These are phyloP conservation scores for Lodderomyces pseudojiufengensis DNA, from an alignment of 1,139 yeast species.

Conservation along the genomic window DNA sequence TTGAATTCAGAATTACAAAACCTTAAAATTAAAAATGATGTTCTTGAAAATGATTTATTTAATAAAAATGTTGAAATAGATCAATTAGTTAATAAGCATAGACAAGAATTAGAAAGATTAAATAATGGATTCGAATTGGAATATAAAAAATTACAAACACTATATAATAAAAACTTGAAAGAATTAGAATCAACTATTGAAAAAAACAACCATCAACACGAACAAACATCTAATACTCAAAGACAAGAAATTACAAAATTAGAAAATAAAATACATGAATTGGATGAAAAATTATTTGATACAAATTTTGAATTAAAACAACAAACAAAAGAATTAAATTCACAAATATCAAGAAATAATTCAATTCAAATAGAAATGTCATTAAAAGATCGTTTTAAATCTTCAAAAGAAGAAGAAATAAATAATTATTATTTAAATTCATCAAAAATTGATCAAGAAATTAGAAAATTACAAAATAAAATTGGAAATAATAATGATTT, in stretches of 20 bases:
- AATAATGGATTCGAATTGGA: constrained; percentile 3
- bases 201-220: not conserved
- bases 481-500: constrained; percentile 1
- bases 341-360: constrained; percentile 4
- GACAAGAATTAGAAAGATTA: not conserved
- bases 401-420: constrained; percentile 5
- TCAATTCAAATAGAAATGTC: constrained; percentile 9
- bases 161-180: constrained; percentile 6
- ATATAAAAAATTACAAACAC: constrained; percentile 1
- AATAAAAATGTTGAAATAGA: constrained; percentile 6
- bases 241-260: constrained; percentile 1
- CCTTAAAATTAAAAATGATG: constrained; percentile 1
- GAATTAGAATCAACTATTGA: not conserved
- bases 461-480: constrained; percentile 3
- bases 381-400: constrained; percentile 10
- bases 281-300: constrained; percentile 9
- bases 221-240: not conserved
- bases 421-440: constrained; percentile 7
- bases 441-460: constrained; percentile 8
- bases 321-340: constrained; percentile 7
- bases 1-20: constrained; percentile 2
- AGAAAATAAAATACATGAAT: constrained; percentile 2
- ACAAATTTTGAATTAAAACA: constrained; percentile 9
- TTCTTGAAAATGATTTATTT: constrained; percentile 5
- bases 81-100: not conserved